These are phyloP conservation scores for Pleurotus ostreatus DNA, from an alignment of 768 basidiomycete species.

Conservation along the genomic window DNA sequence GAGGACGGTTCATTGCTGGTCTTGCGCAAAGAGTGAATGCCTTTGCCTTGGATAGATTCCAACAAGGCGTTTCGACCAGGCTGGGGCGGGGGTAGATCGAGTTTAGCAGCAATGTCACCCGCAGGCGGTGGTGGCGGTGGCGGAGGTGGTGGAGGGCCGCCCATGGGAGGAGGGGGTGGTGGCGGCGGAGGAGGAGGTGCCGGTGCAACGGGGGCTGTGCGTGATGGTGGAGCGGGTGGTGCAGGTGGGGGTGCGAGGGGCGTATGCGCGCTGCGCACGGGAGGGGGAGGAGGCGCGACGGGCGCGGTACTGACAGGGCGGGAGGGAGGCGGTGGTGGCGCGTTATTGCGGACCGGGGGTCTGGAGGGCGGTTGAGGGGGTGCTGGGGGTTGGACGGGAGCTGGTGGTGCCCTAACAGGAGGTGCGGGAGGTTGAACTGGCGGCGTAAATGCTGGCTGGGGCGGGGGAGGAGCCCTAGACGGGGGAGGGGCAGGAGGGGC, in stretches of 20 bases:
- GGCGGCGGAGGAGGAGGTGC: conserved; percentile 45
- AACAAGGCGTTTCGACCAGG: conserved; percentile 65
- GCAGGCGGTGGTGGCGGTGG: conserved; percentile 31
- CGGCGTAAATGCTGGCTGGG: too few relatives aligned
- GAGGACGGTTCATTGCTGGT: conserved; percentile 36
- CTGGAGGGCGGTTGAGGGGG: conserved; percentile 16
- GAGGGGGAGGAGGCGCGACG: conserved; percentile 33
- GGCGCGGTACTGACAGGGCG: conserved; percentile 32
- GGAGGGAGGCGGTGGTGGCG: conserved; percentile 25
- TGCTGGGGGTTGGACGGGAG: conserved; percentile 14
- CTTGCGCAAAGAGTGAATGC: conserved; percentile 68
- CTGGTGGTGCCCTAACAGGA: conserved; percentile 25
- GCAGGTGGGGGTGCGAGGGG: conserved; percentile 27
- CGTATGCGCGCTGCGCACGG: conserved; percentile 19
- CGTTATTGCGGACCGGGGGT: conserved; percentile 12
- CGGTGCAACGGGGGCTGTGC: conserved; percentile 38
- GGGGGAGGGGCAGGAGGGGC: conserved; percentile 34
- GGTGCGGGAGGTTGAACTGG: conserved; percentile 29
- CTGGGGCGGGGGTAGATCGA: conserved; percentile 45
- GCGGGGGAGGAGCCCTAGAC: conserved; percentile 29
- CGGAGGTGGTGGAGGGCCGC: conserved; percentile 28
- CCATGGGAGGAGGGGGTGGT: conserved; percentile 31
- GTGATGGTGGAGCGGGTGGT: conserved; percentile 32
- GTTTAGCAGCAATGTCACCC: conserved; percentile 18
- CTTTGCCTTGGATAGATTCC: conserved; percentile 79